phyloP scores from a whole-genome alignment of 805 yeast genomes.

The Lachancea quebecensis region DNA sequence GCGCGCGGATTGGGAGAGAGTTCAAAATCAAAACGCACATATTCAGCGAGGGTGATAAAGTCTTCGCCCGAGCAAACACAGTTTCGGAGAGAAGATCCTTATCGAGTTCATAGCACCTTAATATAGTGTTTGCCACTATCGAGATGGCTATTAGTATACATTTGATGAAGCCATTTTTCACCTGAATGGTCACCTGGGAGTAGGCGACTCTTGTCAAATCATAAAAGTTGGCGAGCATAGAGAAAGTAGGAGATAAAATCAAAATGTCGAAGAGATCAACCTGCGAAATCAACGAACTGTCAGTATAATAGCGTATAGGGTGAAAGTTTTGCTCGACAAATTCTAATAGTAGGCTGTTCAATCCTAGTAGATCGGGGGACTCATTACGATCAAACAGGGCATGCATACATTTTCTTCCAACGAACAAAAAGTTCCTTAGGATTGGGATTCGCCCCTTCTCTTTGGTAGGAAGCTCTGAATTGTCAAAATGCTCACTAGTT shows the following conservation, averaged over 20 bases:
- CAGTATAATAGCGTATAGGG: conserved; percentile 16
- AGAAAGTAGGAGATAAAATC: conserved; percentile 17
- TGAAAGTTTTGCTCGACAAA: conserved; percentile 14
- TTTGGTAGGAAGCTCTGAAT: not conserved
- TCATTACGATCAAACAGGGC: not conserved
- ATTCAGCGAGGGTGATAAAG: conserved; percentile 19
- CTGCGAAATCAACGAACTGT: conserved; percentile 7
- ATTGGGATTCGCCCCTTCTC: conserved; percentile 2
- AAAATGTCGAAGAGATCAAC: conserved; percentile 22
- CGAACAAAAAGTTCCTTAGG: conserved; percentile 2
- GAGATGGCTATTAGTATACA: conserved; percentile 15
- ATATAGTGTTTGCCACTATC: conserved; percentile 10
- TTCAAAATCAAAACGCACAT: conserved; percentile 15
- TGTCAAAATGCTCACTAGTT: conserved; percentile 3
- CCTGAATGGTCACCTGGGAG: conserved; percentile 2
- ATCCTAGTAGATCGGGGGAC: not conserved
- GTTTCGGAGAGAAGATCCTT: conserved; percentile 14
- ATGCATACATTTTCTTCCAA: conserved; percentile 5
- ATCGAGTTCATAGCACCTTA: conserved; percentile 14
- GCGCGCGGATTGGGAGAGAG: conserved; percentile 17
- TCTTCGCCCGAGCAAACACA: conserved; percentile 1
- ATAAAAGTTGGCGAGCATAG: conserved; percentile 20
- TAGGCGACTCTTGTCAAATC: conserved; percentile 14
- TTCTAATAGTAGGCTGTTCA: conserved; percentile 9
- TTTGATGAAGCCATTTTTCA: conserved; percentile 17